These are phyloP conservation scores for Pseudoscleropodium purum DNA, from an alignment of 225 moss, liverwort and hornwort species.

Conservation along the genomic window DNA sequence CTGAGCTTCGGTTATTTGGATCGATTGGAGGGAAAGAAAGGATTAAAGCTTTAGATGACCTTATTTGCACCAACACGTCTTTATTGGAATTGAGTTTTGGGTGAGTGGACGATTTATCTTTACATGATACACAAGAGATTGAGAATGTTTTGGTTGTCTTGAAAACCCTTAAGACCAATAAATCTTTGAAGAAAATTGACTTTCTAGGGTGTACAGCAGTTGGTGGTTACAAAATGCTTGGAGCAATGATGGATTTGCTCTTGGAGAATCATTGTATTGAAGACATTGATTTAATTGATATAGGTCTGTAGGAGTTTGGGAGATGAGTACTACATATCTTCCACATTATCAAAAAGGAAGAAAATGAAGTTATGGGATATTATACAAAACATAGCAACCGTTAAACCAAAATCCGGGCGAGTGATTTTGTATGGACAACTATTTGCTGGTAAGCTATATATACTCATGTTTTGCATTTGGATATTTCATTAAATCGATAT, in stretches of 20 bases:
- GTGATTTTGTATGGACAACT: not conserved
- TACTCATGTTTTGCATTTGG: fast-evolving
- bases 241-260: not conserved
- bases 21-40: not conserved
- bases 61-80: not conserved
- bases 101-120: fast-evolving
- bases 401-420: fast-evolving
- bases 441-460: not conserved
- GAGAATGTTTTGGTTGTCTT: not conserved
- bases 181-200: not conserved
- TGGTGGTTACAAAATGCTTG: not conserved
- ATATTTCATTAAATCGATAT: not conserved
- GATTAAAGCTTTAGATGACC: not conserved
- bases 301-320: fast-evolving
- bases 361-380: not conserved
- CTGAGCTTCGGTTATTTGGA: fast-evolving
- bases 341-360: not conserved
- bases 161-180: not conserved
- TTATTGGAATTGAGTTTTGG: fast-evolving
- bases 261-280: not conserved
- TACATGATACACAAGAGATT: fast-evolving
- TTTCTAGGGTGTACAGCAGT: fast-evolving
- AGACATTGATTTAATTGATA: fast-evolving
- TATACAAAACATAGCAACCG: not conserved
- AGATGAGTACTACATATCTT: not conserved